These are phyloP conservation scores for Durotheca rogersii DNA, from an alignment of 495 filamentous ascomycete species.

Conservation along the genomic window DNA sequence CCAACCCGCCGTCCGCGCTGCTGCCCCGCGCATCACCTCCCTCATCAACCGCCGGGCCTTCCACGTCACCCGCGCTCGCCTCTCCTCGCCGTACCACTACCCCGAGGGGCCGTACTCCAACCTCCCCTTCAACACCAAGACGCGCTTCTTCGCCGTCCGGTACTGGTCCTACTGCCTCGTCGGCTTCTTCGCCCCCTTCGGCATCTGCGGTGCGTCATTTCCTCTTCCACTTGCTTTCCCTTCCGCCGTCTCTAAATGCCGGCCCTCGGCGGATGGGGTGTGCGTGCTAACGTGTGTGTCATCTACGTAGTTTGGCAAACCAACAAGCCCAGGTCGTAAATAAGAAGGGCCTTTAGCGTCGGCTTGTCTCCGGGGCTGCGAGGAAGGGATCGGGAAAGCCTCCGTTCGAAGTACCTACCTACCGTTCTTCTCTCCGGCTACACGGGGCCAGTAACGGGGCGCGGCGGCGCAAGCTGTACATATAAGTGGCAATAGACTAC, in stretches of 20 bases:
- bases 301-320: constrained; percentile 74
- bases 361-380: too few relatives aligned
- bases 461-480: constrained; percentile 32
- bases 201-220: constrained; percentile 69
- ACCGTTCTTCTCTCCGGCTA: too few relatives aligned
- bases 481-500: constrained; percentile 33
- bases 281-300: constrained; percentile 17
- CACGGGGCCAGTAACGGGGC: too few relatives aligned
- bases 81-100: constrained; percentile 94
- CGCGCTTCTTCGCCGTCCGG: constrained; percentile 74
- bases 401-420: too few relatives aligned
- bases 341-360: constrained; percentile 19
- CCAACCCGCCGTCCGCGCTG: constrained; percentile 69
- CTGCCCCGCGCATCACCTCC: constrained; percentile 55
- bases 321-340: constrained; percentile 63
- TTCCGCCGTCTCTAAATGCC: neutral
- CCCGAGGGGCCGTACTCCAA: constrained; percentile 93
- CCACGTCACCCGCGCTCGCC: constrained; percentile 82
- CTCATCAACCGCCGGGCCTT: constrained; percentile 88
- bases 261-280: too few relatives aligned
- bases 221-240: constrained; percentile 7
- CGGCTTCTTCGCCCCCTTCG: constrained; percentile 80
- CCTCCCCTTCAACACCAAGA: constrained; percentile 94
- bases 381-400: too few relatives aligned
- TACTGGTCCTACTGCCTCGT: constrained; percentile 79